A percentile compares a stretch with the other conserved stretches of the same genome.
Evolutionary conservation across 345 rosid genomes (phyloP).

Genomic region (Eucalyptus marginata): DNA sequence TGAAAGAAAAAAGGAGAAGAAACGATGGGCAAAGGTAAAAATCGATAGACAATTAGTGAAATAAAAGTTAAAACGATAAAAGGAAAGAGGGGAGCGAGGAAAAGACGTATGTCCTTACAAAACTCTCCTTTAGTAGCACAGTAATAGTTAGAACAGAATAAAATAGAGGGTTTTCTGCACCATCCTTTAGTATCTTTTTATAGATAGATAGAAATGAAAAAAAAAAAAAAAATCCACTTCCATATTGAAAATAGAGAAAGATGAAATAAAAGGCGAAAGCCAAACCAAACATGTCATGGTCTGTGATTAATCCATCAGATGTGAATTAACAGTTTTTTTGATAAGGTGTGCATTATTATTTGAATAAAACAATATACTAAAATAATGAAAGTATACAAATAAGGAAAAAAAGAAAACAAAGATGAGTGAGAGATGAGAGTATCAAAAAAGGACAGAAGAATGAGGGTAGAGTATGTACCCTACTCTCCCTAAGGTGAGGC

Average conservation of each 20-base stretch:
- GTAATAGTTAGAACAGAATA: background rate
- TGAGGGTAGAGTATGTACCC: background rate
- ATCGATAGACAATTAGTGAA: background rate
- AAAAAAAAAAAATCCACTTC: background rate
- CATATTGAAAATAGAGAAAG: background rate
- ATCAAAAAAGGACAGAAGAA: background rate
- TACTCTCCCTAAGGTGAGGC: background rate
- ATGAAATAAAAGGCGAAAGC: background rate
- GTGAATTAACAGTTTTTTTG: background rate
- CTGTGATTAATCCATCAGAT: background rate
- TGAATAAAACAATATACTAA: background rate
- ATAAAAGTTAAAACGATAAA: background rate
- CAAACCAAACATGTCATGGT: background rate
- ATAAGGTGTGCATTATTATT: background rate
- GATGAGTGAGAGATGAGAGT: background rate
- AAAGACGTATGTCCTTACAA: background rate
- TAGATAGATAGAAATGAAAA: background rate
- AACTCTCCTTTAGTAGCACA: background rate
- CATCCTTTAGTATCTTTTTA: background rate
- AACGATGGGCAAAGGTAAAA: background rate
- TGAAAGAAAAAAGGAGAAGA: background rate
- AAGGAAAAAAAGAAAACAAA: background rate
- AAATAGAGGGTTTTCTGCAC: background rate
- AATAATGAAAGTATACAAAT: background rate
- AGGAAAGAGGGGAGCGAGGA: background rate